phyloP scores from a whole-genome alignment of 2,329 filamentous ascomycete genomes.

The Calonectria crousiana region DNA sequence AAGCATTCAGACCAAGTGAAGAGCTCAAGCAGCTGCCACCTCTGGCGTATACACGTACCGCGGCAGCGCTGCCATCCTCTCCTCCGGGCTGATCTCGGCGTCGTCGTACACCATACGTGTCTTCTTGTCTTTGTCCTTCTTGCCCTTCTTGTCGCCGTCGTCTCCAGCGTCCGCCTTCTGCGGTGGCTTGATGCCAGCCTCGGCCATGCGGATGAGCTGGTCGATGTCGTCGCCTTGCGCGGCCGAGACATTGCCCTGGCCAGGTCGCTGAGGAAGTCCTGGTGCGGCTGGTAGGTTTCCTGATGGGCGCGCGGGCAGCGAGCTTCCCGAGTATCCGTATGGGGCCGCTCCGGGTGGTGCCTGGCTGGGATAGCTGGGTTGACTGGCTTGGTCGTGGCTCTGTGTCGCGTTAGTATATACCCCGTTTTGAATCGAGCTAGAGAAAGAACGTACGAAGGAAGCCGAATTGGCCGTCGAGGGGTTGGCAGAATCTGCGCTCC shows the following conservation, averaged over 20 bases:
- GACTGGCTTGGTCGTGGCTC: conserved; percentile 36
- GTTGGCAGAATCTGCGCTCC: conserved; percentile 53
- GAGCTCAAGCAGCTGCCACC: conserved; percentile 30
- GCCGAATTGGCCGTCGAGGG: conserved; percentile 60
- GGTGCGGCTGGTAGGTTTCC: conserved; percentile 52
- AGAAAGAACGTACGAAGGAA: conserved; percentile 67
- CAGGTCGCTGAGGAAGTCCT: conserved; percentile 60
- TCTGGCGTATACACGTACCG: conserved; percentile 74
- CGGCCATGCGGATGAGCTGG: conserved; percentile 73
- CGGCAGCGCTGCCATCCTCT: conserved; percentile 84
- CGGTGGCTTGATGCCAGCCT: conserved; percentile 67
- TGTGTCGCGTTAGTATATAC: conserved; percentile 47
- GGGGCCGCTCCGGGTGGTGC: conserved; percentile 35
- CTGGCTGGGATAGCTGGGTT: conserved; percentile 41
- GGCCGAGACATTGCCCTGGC: conserved; percentile 44
- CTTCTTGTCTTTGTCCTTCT: conserved; percentile 78
- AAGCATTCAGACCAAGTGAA: neutral
- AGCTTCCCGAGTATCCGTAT: conserved; percentile 54
- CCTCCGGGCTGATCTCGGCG: conserved; percentile 84
- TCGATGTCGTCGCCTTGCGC: conserved; percentile 71
- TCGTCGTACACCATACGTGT: conserved; percentile 85
- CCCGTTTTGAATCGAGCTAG: no score
- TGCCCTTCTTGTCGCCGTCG: conserved; percentile 70
- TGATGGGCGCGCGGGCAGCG: conserved; percentile 61
- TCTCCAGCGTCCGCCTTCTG: conserved; percentile 56